Evolutionary conservation across 1,284 basidiomycete species (phyloP).

Genomic region (Ceratobasidium theobromae): DNA sequence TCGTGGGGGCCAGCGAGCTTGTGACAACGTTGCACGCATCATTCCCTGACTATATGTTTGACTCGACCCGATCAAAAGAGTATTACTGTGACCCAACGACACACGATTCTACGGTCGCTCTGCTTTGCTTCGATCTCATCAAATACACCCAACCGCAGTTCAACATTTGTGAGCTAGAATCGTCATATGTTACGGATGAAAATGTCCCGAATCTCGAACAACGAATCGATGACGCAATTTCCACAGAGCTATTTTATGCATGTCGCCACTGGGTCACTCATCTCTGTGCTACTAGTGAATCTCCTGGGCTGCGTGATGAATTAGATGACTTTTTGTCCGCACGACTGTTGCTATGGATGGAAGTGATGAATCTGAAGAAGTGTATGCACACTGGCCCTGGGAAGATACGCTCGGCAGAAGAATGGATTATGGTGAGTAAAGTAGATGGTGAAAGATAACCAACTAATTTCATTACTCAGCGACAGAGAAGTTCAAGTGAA

Average conservation of each 20-base stretch:
- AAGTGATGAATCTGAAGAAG: not conserved
- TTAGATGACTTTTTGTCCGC: not conserved
- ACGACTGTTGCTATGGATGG: slow-evolving; percentile 4
- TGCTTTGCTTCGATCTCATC: not conserved
- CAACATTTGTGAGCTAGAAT: slow-evolving; percentile 3
- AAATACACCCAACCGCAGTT: not conserved
- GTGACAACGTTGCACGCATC: not conserved
- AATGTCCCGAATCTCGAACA: not conserved
- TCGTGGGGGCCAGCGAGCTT: not conserved
- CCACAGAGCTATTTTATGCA: not conserved
- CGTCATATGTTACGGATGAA: not conserved
- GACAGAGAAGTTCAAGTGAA: not conserved
- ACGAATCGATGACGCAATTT: not conserved
- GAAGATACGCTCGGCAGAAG: not conserved
- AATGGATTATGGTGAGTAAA: not conserved
- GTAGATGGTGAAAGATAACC: not conserved
- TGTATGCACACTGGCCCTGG: not conserved
- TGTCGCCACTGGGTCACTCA: not conserved
- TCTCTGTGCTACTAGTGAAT: not conserved
- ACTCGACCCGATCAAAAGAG: not conserved
- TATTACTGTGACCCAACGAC: not conserved
- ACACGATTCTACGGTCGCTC: not conserved
- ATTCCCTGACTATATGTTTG: not conserved
- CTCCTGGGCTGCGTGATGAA: not conserved
- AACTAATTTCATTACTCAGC: not conserved